Evolutionary conservation across 2,329 filamentous ascomycete genomes (phyloP), one percentile per base, ranked within the genome.

Genomic region (Fonsecaea pugnacius): DNA sequence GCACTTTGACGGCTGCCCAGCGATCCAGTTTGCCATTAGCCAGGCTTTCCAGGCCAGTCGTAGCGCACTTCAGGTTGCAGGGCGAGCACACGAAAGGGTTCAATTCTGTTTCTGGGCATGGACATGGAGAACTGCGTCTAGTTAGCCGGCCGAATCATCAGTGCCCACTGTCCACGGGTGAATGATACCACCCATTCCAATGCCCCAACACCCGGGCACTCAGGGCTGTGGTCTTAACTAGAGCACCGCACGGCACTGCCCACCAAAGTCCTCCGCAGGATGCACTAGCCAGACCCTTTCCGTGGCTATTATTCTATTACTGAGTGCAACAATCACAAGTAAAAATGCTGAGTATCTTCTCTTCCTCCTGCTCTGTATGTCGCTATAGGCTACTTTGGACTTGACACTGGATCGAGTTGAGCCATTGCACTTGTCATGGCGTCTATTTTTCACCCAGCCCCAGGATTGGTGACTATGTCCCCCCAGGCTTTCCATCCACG

Each of bases 1-100:
- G 57, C 57, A 59, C 57, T 50, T 32, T 35, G 32, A 32, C 51
- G 27, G 32, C 27, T 33, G 27, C 27, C 51, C 51, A 53, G 51
- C 27, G 43, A 24, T 48, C 51, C 51, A 53, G 51, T 59, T 18
- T 52, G 57, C 57, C 57, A 38, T 59, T 59, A 59, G 27, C 27
- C 27, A 30, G 27, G 27, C 27, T 30, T 30, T 24, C 57, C 46
- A 52, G 24, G 32, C 57, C 50, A 21, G 58, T 61, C 48, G 48
- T 61, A 61, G 58, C 36, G 54, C 48, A 58, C 40, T 40, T 62
- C 43, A 40, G 12, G 24, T 32, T 62, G 38, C 53, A 56, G 53
- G 53, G 43, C 43, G 10, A 48, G 21, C 27, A 30, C 43, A 48
- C 9, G 43, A 48, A 59, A 59, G 40, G 40, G 40, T 59, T 59